phyloP scores from a whole-genome alignment of 2,329 filamentous ascomycete species.

The Cytospora schulzeri region DNA sequence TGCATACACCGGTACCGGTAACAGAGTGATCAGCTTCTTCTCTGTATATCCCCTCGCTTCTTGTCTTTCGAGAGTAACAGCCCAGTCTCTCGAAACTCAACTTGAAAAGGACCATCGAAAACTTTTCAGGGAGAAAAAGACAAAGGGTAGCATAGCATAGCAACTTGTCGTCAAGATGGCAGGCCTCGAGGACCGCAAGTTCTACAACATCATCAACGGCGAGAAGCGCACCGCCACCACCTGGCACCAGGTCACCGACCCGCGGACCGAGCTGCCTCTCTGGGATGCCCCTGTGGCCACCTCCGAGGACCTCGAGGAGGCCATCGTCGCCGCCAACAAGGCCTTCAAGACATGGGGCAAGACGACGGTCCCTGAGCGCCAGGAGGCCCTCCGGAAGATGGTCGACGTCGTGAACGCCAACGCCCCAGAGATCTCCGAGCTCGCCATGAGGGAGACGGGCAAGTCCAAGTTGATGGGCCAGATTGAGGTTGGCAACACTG shows the following conservation, averaged over 20 bases:
- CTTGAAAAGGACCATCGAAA: not conserved
- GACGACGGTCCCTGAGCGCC: conserved; percentile 46
- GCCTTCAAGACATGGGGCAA: conserved; percentile 52
- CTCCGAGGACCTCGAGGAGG: conserved; percentile 46
- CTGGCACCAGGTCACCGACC: conserved; percentile 44
- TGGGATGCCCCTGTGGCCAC: conserved; percentile 49
- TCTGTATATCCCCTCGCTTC: not conserved
- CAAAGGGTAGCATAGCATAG: too few relatives aligned
- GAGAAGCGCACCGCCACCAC: conserved; percentile 39
- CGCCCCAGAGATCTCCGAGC: conserved; percentile 44
- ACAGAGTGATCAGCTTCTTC: not conserved
- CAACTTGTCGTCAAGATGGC: conserved; percentile 14
- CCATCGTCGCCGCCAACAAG: conserved; percentile 46
- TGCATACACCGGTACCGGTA: conserved; percentile 6
- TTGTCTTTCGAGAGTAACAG: too few relatives aligned
- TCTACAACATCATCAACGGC: conserved; percentile 50
- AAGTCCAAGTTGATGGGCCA: conserved; percentile 48
- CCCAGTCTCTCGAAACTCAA: too few relatives aligned
- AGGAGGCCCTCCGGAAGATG: conserved; percentile 43
- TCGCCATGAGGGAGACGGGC: conserved; percentile 53
- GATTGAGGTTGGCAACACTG: conserved; percentile 42
- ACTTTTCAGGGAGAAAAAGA: not conserved
- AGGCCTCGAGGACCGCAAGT: conserved; percentile 32
- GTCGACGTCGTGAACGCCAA: conserved; percentile 44
- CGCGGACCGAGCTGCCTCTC: conserved; percentile 46